Base-by-base conservation (phyloP, 164 flowering plant species). In the Saururus chinensis region DNA sequence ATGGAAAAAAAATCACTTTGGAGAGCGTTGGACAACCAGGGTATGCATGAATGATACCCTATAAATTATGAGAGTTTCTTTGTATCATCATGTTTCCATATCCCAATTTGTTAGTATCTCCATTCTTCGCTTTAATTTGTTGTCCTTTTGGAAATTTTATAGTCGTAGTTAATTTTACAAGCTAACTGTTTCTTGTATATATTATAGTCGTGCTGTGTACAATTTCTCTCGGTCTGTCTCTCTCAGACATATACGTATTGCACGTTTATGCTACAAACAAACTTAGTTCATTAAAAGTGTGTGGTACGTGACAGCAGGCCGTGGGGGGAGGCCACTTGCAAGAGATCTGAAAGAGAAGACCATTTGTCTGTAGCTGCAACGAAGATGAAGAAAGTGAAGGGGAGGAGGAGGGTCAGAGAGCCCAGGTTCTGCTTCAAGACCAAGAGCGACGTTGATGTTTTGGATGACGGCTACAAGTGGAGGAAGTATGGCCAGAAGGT, bases 351-450 rank as follows among this genome's bases (percentile, higher is more conserved):
- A 48, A 72, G 66, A 25, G 74, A 70, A 17, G 68, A 74, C 57
- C 70, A 70, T 61, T 55, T 84, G 13, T 84, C 81, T 24, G 77
- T 82, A 37, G 65, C 83, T 5, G 62, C 87, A 5, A 62, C 85
- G 80, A 87, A 86, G 79, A 84, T 87, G 92, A 90, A 90, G 85
- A 87, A 84, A 76, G 77, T 82, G 19, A 86, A 84, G 48, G 59
- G 68, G 42, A 84, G 97, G 55, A 85, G 87, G 67, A 90, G 87
- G 69, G 80, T 87, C 23, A 84, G 97, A 64, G 97, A 90, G 63
- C 97, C 95, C 4, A 81, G 97, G 68, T 90, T 90, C 76, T 82
- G 92, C 76, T 90, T 90, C 89, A 84, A 90, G 79, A 90, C 97
- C 64, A 65, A 79, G 73, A 90, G 95, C 64, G 95, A 90, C 22